phyloP scores from a whole-genome alignment of 2,329 filamentous ascomycete genomes.

The Waltergamsia citrina region DNA sequence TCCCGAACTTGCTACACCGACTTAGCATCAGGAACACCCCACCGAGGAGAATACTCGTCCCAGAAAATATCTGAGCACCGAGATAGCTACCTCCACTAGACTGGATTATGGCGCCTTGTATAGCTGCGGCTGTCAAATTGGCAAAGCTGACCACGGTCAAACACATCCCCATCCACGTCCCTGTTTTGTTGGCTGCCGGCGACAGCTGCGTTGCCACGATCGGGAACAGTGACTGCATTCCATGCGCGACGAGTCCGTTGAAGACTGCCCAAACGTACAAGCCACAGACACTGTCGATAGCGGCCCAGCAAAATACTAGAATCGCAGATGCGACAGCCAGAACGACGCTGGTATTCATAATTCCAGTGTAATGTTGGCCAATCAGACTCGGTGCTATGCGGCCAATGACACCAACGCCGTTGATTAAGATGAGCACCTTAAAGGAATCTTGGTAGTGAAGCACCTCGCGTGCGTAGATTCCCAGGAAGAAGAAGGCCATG shows the following conservation, averaged over 20 bases:
- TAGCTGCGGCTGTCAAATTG: slow-evolving; percentile 1
- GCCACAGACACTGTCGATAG: slow-evolving; percentile 34
- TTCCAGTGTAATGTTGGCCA: slow-evolving; percentile 44
- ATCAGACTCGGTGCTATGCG: slow-evolving; percentile 48
- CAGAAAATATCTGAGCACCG: slow-evolving; percentile 32
- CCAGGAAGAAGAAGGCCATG: slow-evolving; percentile 37
- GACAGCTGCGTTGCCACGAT: slow-evolving; percentile 19
- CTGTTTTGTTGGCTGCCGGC: slow-evolving; percentile 1
- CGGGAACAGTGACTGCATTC: slow-evolving; percentile 56
- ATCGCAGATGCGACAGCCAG: slow-evolving; percentile 27
- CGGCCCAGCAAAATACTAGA: slow-evolving; percentile 47
- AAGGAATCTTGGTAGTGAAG: slow-evolving; percentile 36
- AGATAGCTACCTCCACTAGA: slow-evolving; percentile 6
- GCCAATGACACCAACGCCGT: slow-evolving; percentile 49
- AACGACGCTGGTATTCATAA: slow-evolving; percentile 52
- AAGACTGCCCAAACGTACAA: slow-evolving; percentile 53
- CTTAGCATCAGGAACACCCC: slow-evolving; percentile 7
- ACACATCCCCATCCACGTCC: slow-evolving; percentile 41
- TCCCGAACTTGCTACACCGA: slow-evolving; percentile 6
- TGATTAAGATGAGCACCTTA: slow-evolving; percentile 54
- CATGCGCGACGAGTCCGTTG: slow-evolving; percentile 53
- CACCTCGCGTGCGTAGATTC: slow-evolving; percentile 30
- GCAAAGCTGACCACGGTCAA: slow-evolving; percentile 29
- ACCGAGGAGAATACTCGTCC: slow-evolving; percentile 43
- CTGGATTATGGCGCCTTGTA: slow-evolving; percentile 7